These are phyloP conservation scores for Nitzschia sp. DNA, from an alignment of 108 stramenopile species.

Conservation along the genomic window DNA sequence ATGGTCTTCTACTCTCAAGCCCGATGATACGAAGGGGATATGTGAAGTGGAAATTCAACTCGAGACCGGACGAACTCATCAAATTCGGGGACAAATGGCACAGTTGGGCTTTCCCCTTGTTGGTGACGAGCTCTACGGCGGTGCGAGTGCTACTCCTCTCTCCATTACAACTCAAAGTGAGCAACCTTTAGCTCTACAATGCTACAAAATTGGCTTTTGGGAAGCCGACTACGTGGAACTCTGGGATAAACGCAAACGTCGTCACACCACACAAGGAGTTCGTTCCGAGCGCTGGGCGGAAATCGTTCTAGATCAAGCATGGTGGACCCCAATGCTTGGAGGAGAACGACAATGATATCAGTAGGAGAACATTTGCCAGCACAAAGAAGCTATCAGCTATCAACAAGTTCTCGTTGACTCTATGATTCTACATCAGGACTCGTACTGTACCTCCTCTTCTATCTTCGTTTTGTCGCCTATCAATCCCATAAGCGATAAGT, in stretches of 20 bases:
- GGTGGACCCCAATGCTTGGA: slow-evolving; percentile 72
- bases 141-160: slow-evolving; percentile 17
- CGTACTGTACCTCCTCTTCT: no score
- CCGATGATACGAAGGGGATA: slow-evolving; percentile 53
- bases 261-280: background rate
- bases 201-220: slow-evolving; percentile 55
- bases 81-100: slow-evolving; percentile 84
- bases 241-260: slow-evolving; percentile 1
- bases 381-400: background rate
- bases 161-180: background rate
- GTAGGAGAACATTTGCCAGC: background rate
- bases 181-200: slow-evolving; percentile 73
- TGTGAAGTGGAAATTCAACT: slow-evolving; percentile 71
- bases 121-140: slow-evolving; percentile 85
- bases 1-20: slow-evolving; percentile 34
- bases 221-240: slow-evolving; percentile 40
- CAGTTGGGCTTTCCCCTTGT: slow-evolving; percentile 75
- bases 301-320: slow-evolving; percentile 52
- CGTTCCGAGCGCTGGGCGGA: slow-evolving; percentile 52
- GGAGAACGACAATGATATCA: slow-evolving; percentile 25
- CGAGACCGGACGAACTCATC: slow-evolving; percentile 84
- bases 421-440: no score
- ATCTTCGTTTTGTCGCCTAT: no score
- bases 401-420: background rate
- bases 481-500: no score